Conservation (phyloP, 257 asterid species). For the Orobanche coerulescens region DNA sequence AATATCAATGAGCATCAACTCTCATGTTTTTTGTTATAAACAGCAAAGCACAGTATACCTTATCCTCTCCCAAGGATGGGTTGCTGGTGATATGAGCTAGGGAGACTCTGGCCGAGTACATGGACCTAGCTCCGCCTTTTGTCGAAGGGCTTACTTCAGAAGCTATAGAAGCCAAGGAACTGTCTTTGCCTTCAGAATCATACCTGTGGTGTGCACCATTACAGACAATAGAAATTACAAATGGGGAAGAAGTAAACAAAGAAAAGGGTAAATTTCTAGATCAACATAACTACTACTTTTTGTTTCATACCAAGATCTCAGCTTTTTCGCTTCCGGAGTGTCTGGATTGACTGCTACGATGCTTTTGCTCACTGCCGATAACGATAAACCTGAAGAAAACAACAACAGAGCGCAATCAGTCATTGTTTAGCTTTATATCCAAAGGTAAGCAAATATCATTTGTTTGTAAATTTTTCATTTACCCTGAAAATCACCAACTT, state of each 20-base stretch:
- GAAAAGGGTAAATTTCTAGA: not conserved
- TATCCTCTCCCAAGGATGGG: conserved; percentile 72
- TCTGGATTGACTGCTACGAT: conserved; percentile 60
- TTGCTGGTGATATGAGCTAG: conserved; percentile 59
- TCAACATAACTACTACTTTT: too few relatives aligned
- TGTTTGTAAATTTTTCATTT: not conserved
- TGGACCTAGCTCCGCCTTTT: conserved; percentile 43
- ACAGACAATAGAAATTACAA: not conserved
- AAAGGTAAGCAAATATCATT: not conserved
- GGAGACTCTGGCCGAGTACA: conserved; percentile 67
- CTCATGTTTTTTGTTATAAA: not conserved
- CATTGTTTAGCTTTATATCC: not conserved
- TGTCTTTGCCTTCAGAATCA: conserved; percentile 85
- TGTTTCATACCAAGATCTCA: conserved; percentile 69
- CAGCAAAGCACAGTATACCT: conserved; percentile 37
- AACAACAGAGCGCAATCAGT: not conserved
- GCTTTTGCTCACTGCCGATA: conserved; percentile 80
- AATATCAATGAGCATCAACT: not conserved
- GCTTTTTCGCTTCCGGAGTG: conserved; percentile 67
- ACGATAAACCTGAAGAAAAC: conserved; percentile 69
- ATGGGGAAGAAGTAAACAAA: not conserved
- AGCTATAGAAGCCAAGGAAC: conserved; percentile 65
- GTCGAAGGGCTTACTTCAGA: conserved; percentile 46
- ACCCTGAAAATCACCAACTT: conserved; percentile 96
- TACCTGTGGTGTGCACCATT: conserved; percentile 51